Conservation (phyloP, 352 stramenopile species). For the Phytophthora meadii region DNA sequence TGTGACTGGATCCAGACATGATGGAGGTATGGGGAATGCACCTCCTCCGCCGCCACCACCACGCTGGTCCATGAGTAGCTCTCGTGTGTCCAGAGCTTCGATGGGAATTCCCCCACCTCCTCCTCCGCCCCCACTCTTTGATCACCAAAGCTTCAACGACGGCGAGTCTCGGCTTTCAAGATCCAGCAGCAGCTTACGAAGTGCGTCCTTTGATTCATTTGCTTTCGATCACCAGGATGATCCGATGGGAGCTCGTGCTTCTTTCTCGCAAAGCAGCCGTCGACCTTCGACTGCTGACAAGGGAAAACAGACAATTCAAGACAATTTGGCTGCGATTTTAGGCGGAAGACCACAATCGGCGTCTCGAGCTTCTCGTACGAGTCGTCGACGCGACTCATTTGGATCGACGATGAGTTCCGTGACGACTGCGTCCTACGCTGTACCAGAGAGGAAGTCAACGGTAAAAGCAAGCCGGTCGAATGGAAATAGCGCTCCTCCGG, state of each 20-base stretch:
- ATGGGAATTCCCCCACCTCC: constrained; percentile 52
- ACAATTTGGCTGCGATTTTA: constrained; percentile 71
- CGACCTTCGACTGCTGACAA: constrained; percentile 47
- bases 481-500: constrained; percentile 21
- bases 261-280: constrained; percentile 53
- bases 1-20: constrained; percentile 28
- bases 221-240: constrained; percentile 46
- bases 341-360: constrained; percentile 44
- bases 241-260: constrained; percentile 36
- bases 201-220: constrained; percentile 59
- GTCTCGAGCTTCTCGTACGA: constrained; percentile 31
- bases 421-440: constrained; percentile 28
- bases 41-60: constrained; percentile 38
- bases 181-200: constrained; percentile 60
- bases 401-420: constrained; percentile 49
- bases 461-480: constrained; percentile 18
- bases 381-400: constrained; percentile 57
- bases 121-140: constrained; percentile 48
- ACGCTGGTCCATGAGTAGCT: constrained; percentile 33
- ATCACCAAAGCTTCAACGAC: constrained; percentile 35
- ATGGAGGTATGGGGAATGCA: constrained; percentile 27
- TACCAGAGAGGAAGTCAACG: constrained; percentile 32
- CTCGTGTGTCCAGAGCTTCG: constrained; percentile 36
- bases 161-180: constrained; percentile 48
- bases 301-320: constrained; percentile 56